A percentile compares a stretch with the other conserved stretches of the same genome.
phyloP scores from a whole-genome alignment of 176 grass and related monocot species.

The Lolium rigidum region DNA sequence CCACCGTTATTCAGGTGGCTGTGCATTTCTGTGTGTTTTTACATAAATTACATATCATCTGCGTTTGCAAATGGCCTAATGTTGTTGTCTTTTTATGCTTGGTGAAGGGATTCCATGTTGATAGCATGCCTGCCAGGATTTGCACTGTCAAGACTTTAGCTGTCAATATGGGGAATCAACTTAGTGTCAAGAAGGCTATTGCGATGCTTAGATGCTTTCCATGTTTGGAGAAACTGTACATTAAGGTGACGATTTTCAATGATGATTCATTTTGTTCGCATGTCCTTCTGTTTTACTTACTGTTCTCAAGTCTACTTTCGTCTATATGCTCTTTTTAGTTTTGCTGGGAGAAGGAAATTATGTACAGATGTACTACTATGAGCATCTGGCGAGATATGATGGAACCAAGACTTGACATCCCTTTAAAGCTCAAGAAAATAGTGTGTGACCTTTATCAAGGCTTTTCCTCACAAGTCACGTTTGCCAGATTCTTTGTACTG shows the following conservation, averaged over 20 bases:
- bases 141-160: no score
- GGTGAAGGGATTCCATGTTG: no score
- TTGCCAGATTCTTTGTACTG: background rate
- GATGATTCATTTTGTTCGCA: background rate
- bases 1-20: no score
- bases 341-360: background rate
- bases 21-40: no score
- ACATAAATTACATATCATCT: no score
- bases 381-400: background rate
- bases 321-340: background rate
- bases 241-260: background rate
- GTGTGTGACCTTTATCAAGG: background rate
- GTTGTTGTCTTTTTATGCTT: no score
- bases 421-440: background rate
- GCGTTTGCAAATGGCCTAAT: no score
- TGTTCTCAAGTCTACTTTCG: background rate
- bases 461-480: background rate
- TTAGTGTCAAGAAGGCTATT: no score
- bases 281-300: background rate
- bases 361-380: background rate
- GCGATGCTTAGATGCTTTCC: background rate
- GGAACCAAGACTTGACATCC: background rate
- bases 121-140: no score
- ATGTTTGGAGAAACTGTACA: background rate
- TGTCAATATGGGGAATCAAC: no score